Base-by-base conservation (phyloP, 164 flowering plant species). In the Stephania yunnanensis region DNA sequence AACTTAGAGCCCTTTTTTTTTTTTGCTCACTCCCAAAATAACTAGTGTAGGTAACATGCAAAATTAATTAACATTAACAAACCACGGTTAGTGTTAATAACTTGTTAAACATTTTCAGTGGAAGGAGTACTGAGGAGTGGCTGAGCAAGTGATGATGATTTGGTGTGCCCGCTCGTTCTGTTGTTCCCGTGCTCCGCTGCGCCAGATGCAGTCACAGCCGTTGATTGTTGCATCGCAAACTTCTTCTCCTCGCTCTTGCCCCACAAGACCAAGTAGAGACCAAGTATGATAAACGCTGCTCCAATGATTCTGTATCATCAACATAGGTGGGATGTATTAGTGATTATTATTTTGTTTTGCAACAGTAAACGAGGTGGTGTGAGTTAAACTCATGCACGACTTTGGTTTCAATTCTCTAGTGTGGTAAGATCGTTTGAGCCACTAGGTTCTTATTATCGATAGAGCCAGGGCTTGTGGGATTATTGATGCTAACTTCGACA, bases 231-330 rank as follows among this genome's bases (percentile, higher is more conserved):
- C 48, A 20, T 72, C 0, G 84, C 77, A 52, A 89, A 83, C 83
- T 88, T 95, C 68, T 70, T 83, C 81, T 95, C 99, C 79, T 88
- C 93, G 71, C 78, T 93, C 78, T 95, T 95, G 13, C 99, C 99
- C 97, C 94, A 95, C 13, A 95, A 85, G n/a, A 95, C 99, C n/a
- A 92, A 81, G 86, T 95, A 95, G 69, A 95, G 75, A 55, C 99
- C 99, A 0, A 81, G 68, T 71, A 95, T 85, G 82, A 95, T 95
- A 90, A 92, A 58, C 76, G 87, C 91, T 12, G 98, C 97, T 13
- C 97, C 98, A 19, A 95, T 86, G 67, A 95, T 90, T 89, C 98
- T 95, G 94, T 77, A 70, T 15, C 55, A 50, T 25, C 25, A 50
- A 50, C 55, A 50, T 50, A 36, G 4, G 1, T 36, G 42, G 42